Evolutionary conservation across 306 rosid species (phyloP), one percentile per base, ranked within the genome.

Genomic region (Cotoneaster glaucophyllus): DNA sequence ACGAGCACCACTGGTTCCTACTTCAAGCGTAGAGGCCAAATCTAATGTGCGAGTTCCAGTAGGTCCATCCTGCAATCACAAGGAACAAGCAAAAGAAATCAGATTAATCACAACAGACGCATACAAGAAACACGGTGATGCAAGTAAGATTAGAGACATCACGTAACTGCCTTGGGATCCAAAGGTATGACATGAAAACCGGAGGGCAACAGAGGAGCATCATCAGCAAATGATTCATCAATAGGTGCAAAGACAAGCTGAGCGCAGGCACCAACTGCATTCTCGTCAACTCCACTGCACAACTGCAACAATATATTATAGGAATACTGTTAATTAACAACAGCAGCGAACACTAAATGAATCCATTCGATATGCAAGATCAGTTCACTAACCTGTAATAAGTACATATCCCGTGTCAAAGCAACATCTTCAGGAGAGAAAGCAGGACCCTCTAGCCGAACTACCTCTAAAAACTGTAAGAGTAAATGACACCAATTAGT

Each of bases 241-340:
- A 95, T 95, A 45, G 99, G 97, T 8, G 99, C 99, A 85, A 95
- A 95, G 18, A 92, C 99, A 56, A 95, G 96, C 78, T 95, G 97
- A 75, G 99, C 97, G 78, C 97, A 95, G 8, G 97, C 80, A 43
- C 99, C 99, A 59, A 90, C 80, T 37, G 97, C 87, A 83, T 79
- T 95, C 71, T 92, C 99, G 80, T 95, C 97, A 24, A 92, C 87
- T 43, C 99, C 99, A 58, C 93, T 92, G 84, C 97, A 92, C 21
- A 95, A 83, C 98, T 95, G 97, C 76, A 75, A 69, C 41, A 19
- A 15, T 5, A 73, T 41, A 34, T 39, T 34, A n/a, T 9, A 68
- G 62, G 43, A 14, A 4, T 73, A 17, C 2, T n/a, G 70, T 81
- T 32, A 71, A 52, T 8, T 70, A 22, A 65, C 44, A 24, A 10